These are phyloP conservation scores for Hygrophorus pudorinus DNA, from an alignment of 768 basidiomycete species.

Conservation along the genomic window DNA sequence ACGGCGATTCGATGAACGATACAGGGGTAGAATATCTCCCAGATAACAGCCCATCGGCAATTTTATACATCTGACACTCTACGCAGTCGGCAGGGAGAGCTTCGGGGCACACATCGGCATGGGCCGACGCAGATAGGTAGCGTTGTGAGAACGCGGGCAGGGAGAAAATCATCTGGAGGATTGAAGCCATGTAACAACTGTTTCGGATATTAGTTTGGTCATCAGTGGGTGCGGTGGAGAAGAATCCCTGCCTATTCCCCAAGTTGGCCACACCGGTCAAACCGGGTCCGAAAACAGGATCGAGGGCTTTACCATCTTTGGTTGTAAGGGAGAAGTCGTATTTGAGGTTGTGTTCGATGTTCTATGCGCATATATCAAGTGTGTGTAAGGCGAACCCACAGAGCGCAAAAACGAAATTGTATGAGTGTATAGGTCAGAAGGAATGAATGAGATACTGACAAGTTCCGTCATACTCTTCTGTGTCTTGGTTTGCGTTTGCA, in stretches of 20 bases:
- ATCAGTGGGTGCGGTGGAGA: background rate
- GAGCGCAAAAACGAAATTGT: too few species aligned
- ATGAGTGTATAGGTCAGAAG: background rate
- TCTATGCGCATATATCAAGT: too few species aligned
- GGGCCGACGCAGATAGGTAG: slow-evolving; percentile 53
- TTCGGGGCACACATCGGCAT: slow-evolving; percentile 41
- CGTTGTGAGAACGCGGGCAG: slow-evolving; percentile 67
- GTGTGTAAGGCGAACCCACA: too few species aligned
- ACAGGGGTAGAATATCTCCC: slow-evolving; percentile 79
- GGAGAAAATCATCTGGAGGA: slow-evolving; percentile 79
- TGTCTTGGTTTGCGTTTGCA: slow-evolving; percentile 75
- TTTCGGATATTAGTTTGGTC: background rate
- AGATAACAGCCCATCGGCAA: slow-evolving; percentile 86
- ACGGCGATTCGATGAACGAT: slow-evolving; percentile 14
- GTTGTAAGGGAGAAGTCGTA: slow-evolving; percentile 90
- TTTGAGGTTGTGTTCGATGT: slow-evolving; percentile 93
- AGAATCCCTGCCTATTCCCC: slow-evolving; percentile 57
- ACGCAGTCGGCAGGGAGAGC: slow-evolving; percentile 73
- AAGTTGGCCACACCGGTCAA: slow-evolving; percentile 87
- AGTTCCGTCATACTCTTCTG: slow-evolving; percentile 97
- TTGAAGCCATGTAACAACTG: slow-evolving; percentile 97
- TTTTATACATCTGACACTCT: slow-evolving; percentile 92
- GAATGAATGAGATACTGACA: slow-evolving; percentile 28
- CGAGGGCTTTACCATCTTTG: slow-evolving; percentile 79
- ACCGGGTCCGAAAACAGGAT: slow-evolving; percentile 83